Percentiles rank a stretch among this genome's conserved stretches.
Evolutionary conservation across 2,329 filamentous ascomycete species (phyloP).

Genomic region (Monilinia fructigena): DNA sequence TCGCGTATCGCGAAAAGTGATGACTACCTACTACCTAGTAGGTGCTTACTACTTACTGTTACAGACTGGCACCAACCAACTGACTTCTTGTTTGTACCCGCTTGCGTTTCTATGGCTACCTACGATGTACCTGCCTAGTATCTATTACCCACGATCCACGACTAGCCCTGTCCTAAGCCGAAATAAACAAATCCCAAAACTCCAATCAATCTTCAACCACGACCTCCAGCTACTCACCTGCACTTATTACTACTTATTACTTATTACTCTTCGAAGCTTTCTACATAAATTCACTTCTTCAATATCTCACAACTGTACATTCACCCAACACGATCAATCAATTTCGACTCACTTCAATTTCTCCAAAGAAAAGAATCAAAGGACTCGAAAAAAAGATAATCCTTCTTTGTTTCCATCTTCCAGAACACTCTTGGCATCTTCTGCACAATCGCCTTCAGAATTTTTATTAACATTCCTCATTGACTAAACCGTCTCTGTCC

Average conservation of each 20-base stretch:
- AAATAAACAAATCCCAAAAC: constrained; percentile 18
- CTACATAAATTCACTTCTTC: background rate
- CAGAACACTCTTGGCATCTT: constrained; percentile 14
- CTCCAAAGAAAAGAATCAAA: too few relatives aligned
- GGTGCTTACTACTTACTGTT: too few relatives aligned
- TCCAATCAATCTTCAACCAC: background rate
- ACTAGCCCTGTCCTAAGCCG: background rate
- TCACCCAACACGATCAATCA: background rate
- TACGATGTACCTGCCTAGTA: constrained; percentile 13
- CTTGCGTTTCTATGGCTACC: constrained; percentile 19
- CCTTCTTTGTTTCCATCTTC: constrained; percentile 19
- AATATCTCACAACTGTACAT: background rate
- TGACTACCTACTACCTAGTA: background rate
- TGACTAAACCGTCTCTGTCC: constrained; percentile 29
- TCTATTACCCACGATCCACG: background rate
- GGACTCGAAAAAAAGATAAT: background rate
- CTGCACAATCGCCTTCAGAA: constrained; percentile 29
- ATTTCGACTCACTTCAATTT: background rate
- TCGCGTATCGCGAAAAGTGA: constrained; percentile 14
- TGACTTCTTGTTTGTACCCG: background rate
- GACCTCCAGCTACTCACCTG: background rate
- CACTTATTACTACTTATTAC: too few relatives aligned
- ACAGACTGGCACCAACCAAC: too few relatives aligned
- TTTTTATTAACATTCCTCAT: constrained; percentile 25
- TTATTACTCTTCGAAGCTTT: too few relatives aligned